Evolutionary conservation across 768 basidiomycete species (phyloP), one percentile per base, ranked within the genome.

Genomic region (Mycena alexandri): DNA sequence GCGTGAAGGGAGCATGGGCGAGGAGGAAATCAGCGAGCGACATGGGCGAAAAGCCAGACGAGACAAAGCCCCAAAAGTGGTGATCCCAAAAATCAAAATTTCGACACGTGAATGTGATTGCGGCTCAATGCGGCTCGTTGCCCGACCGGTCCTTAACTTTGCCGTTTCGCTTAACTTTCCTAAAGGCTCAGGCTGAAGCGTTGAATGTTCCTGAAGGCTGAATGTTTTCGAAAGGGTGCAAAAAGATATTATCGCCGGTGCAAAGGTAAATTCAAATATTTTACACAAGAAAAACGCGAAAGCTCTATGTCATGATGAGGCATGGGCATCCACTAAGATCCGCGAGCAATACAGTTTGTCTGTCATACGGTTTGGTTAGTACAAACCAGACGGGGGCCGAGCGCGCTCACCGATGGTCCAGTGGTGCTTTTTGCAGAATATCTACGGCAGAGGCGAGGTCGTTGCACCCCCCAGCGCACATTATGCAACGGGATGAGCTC

Each of bases 21-120:
- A 91, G 81, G 71, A 94, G 83, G 72, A 91, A 81, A 78, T 93
- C 90, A 72, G 93, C 91, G 79, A 94, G 86, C 67, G 87, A 84
- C 76, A 87, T 83, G 92, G 93, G 93, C 29, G 29, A 29, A 29
- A 29, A 69, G 73, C 72, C 73, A 69, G 71, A 72, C 72, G 69
- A 64, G 73, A 72, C 72, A 73, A 71, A 64, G 61, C 58, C 69
- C 50, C 50, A 59, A 34, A 38, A 38, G 38, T 14, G 11, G 38
- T 14, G 11, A 36, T 14, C 38, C 5, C 38, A 9, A 10, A 38
- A 38, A 38, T 38, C 38, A 38, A 11, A 14, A 38, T 11, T 11
- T 29, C 29, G 29, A 29, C 29, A 29, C 29, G 29, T 29, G 29
- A 29, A 29, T 3, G 29, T 29, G 29, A 29, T 29, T 29, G 29